phyloP scores from a whole-genome alignment of 768 basidiomycete species.

The Paxillus involutus region DNA sequence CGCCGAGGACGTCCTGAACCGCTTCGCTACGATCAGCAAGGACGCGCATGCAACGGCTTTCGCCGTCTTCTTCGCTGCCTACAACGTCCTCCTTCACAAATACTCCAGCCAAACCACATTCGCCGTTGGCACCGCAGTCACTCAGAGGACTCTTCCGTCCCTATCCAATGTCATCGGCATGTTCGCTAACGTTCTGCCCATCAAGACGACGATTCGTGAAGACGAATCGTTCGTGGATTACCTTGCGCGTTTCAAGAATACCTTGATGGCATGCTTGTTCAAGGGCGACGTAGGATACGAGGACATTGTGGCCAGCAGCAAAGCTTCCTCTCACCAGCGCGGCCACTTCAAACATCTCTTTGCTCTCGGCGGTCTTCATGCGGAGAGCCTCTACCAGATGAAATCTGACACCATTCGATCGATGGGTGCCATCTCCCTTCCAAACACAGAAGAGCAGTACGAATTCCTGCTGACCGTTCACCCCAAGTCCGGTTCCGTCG shows the following conservation, averaged over 20 bases:
- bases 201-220: constrained; percentile 10
- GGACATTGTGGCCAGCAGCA: constrained; percentile 12
- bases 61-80: constrained; percentile 13
- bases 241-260: constrained; percentile 6
- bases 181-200: constrained; percentile 17
- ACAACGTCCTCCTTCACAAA: constrained; percentile 15
- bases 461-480: constrained; percentile 12
- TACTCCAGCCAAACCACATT: constrained; percentile 11
- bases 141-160: constrained; percentile 9
- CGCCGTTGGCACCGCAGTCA: constrained; percentile 14
- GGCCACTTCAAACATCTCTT: constrained; percentile 15
- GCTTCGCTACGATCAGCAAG: constrained; percentile 4
- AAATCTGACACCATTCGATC: not conserved
- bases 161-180: constrained; percentile 16
- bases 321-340: constrained; percentile 7
- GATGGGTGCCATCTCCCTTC: not conserved
- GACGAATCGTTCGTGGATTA: constrained; percentile 12
- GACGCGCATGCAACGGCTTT: constrained; percentile 7
- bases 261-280: constrained; percentile 3
- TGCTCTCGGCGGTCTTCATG: constrained; percentile 8
- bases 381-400: constrained; percentile 2
- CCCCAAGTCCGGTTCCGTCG: constrained; percentile 7
- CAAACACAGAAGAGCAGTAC: constrained; percentile 13
- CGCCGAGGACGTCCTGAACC: constrained; percentile 2
- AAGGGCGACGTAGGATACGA: constrained; percentile 14